phyloP scores from a whole-genome alignment of 495 filamentous ascomycete species.

The Bacidia gigantensis region DNA sequence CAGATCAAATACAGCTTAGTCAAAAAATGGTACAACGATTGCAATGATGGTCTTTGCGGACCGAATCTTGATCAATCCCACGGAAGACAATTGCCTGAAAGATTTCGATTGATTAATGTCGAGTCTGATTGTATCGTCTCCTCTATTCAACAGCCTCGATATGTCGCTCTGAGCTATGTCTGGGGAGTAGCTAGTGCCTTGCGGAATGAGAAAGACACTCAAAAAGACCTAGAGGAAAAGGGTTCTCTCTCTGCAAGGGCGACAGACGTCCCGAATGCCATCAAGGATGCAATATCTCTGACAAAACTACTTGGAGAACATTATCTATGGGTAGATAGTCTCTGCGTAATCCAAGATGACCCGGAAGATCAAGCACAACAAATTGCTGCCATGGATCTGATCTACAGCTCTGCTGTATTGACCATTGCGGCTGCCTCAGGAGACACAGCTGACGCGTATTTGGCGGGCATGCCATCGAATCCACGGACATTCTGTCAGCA shows the following conservation, averaged over 20 bases:
- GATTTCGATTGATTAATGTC: constrained; percentile 15
- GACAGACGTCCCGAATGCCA: constrained; percentile 11
- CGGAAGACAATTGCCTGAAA: background rate
- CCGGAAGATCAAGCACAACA: constrained; percentile 8
- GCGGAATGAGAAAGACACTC: constrained; percentile 3
- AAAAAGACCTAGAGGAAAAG: background rate
- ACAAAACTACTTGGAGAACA: constrained; percentile 10
- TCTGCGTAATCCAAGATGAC: constrained; percentile 22
- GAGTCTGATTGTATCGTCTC: constrained; percentile 7
- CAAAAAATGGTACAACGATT: constrained; percentile 8
- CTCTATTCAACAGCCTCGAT: background rate
- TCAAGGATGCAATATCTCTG: constrained; percentile 17
- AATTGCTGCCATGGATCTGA: constrained; percentile 15
- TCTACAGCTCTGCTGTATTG: constrained; percentile 14
- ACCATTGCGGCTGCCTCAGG: constrained; percentile 15
- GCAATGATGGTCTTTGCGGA: constrained; percentile 6
- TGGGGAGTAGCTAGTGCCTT: constrained; percentile 8
- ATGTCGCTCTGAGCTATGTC: constrained; percentile 17
- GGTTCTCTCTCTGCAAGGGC: background rate
- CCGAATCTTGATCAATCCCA: background rate
- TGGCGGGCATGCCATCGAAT: constrained; percentile 6
- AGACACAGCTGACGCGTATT: constrained; percentile 5
- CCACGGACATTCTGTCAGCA: constrained; percentile 5
- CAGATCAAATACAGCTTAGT: background rate
- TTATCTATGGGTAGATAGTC: constrained; percentile 21